These are phyloP conservation scores for Excoecaria cochinchinensis DNA, from an alignment of 345 rosid genomes.

Conservation along the genomic window DNA sequence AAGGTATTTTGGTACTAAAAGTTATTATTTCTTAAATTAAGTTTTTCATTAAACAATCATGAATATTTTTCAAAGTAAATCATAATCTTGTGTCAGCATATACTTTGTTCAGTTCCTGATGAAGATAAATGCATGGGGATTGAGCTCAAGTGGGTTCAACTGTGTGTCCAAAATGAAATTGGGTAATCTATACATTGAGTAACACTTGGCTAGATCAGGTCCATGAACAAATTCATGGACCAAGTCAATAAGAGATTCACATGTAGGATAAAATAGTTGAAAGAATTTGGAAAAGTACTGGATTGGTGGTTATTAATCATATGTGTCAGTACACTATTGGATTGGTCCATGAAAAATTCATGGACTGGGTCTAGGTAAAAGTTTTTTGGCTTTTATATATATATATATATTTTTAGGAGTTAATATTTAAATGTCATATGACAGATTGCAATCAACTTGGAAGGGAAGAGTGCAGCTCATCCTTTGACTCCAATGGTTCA, in stretches of 20 bases:
- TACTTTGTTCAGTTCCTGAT: neutral
- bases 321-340: too few species aligned
- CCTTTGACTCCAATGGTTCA: constrained; percentile 21
- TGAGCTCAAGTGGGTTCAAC: neutral
- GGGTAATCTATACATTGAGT: neutral
- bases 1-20: neutral
- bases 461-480: constrained; percentile 20
- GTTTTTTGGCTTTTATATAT: too few species aligned
- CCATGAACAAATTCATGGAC: too few species aligned
- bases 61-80: neutral
- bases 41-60: neutral
- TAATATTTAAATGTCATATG: neutral
- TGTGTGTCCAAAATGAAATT: neutral
- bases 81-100: neutral
- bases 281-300: too few species aligned
- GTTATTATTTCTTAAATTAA: neutral
- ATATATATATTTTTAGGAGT: neutral
- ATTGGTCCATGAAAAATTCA: too few species aligned
- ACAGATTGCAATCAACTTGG: constrained; percentile 33
- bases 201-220: too few species aligned
- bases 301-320: too few species aligned
- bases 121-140: neutral
- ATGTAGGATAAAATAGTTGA: too few species aligned
- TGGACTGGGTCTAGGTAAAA: too few species aligned
- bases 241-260: too few species aligned